A percentile compares a stretch with the other conserved stretches of the same genome.
Evolutionary conservation across 306 rosid species (phyloP).

Genomic region (Trichosanthes truncata): DNA sequence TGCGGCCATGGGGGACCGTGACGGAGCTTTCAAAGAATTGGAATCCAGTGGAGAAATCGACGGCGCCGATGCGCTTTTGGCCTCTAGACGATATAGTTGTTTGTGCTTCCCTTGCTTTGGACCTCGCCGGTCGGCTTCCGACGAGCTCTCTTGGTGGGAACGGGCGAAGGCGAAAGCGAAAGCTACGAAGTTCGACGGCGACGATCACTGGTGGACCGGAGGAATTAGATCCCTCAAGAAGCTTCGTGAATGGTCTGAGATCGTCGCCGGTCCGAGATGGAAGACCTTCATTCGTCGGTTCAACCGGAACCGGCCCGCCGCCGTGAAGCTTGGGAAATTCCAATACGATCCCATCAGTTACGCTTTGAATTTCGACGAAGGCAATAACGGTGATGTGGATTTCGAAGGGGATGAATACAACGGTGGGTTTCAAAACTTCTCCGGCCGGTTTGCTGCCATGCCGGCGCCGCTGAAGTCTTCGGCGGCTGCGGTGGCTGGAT

Average conservation of each 20-base stretch:
- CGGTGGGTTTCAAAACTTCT: constrained; percentile 42
- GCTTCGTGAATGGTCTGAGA: constrained; percentile 88
- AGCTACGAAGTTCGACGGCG: constrained; percentile 7
- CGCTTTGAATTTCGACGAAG: constrained; percentile 86
- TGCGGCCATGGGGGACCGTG: constrained; percentile 5
- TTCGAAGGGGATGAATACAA: constrained; percentile 22
- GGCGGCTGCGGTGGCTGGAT: not conserved
- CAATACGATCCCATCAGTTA: constrained; percentile 84
- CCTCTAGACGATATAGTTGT: constrained; percentile 29
- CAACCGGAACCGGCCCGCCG: constrained; percentile 36
- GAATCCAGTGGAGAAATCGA: constrained; percentile 29
- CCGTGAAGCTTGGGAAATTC: constrained; percentile 42
- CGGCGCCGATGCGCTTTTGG: constrained; percentile 18
- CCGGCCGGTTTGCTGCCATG: constrained; percentile 48
- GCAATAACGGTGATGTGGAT: constrained; percentile 23
- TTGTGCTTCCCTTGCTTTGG: constrained; percentile 56
- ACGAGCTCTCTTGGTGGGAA: constrained; percentile 56
- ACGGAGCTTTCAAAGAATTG: constrained; percentile 15
- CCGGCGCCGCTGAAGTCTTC: constrained; percentile 3
- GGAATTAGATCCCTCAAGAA: constrained; percentile 52
- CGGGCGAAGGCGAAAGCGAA: constrained; percentile 26
- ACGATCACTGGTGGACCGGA: constrained; percentile 57
- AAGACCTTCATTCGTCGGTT: constrained; percentile 80
- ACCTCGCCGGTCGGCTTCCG: constrained; percentile 25
- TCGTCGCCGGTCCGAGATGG: constrained; percentile 93